Evolutionary conservation across 345 rosid genomes (phyloP), one percentile per base, ranked within the genome.

Genomic region (Gossypium mustelinum): DNA sequence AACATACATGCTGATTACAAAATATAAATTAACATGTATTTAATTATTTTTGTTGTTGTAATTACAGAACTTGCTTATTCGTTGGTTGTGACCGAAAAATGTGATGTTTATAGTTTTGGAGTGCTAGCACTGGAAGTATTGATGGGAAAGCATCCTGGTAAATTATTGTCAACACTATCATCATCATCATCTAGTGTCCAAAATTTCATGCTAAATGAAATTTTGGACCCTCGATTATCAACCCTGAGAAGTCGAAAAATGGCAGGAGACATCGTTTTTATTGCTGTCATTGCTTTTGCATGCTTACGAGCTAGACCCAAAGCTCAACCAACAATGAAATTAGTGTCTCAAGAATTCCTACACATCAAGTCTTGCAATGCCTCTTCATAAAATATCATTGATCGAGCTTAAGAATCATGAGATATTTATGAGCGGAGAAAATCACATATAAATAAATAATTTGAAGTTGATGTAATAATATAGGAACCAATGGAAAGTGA

Each of bases 71-170:
- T 77, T 34, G 79, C 72, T 48, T 77, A 63, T 29, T 14, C 79
- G 2, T 24, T 54, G 72, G 9, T 16, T 1, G 54, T 62, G 2
- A 77, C 57, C 3, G 65, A 77, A 54, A 74, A 74, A 10, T 68
- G 78, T 27, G 78, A 79, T 50, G 72, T 74, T 14, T 79, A 63
- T 63, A 55, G 79, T 12, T 75, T 79, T 20, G 79, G 79, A 9
- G 79, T 75, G 8, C 4, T 79, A 57, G 68, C 79, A 14, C 22
- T 76, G 17, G 74, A 69, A 76, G 9, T 17, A 48, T 8, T 69
- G 62, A 69, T 55, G 72, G 81, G 81, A 44, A 75, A 11, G 12
- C 81, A 75, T 64, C 76, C 78, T 0, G 68, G 47, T 13, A 78
- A 79, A 44, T 41, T 79, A 6, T 48, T 79, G 11, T 44, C 73